A percentile compares a stretch with the other conserved stretches of the same genome.
These are phyloP conservation scores for Metroxylon sagu DNA, from an alignment of 176 grass and related monocot species.

Conservation along the genomic window DNA sequence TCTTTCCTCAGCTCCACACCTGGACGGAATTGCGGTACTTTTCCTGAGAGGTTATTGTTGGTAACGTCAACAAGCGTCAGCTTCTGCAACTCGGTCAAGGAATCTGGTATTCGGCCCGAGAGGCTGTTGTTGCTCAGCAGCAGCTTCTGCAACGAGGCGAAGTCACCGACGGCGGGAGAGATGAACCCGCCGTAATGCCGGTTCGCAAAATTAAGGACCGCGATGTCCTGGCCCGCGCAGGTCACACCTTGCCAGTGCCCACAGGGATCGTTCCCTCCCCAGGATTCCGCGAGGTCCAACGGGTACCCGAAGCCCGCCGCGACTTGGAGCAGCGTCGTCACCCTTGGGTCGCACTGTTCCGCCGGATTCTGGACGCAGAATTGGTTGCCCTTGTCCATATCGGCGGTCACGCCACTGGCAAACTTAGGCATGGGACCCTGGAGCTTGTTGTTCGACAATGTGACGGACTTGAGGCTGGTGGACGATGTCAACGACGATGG, in stretches of 20 bases:
- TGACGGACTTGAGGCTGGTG: slow-evolving; percentile 25
- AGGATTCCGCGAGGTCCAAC: slow-evolving; percentile 25
- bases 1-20: slow-evolving; percentile 35
- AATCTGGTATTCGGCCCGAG: slow-evolving; percentile 46
- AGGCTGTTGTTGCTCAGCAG: slow-evolving; percentile 56
- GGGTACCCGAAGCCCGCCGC: slow-evolving; percentile 76
- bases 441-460: slow-evolving; percentile 64
- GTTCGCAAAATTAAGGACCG: slow-evolving; percentile 40
- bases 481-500: slow-evolving; percentile 35
- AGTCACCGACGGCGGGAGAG: slow-evolving; percentile 56
- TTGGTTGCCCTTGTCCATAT: slow-evolving; percentile 38
- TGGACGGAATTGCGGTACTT: slow-evolving; percentile 48
- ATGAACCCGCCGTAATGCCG: slow-evolving; percentile 58
- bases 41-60: slow-evolving; percentile 65
- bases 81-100: slow-evolving; percentile 35
- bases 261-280: slow-evolving; percentile 68
- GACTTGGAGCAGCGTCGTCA: slow-evolving; percentile 50
- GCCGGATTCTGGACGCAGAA: slow-evolving; percentile 31
- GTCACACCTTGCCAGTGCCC: slow-evolving; percentile 40
- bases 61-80: slow-evolving; percentile 55
- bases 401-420: slow-evolving; percentile 2
- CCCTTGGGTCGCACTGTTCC: slow-evolving; percentile 42
- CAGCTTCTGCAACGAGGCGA: slow-evolving; percentile 47
- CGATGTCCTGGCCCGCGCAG: slow-evolving; percentile 27
- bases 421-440: slow-evolving; percentile 57